Evolutionary conservation across 768 basidiomycete genomes (phyloP).

Genomic region (Agaricus sinodeliciosus): DNA sequence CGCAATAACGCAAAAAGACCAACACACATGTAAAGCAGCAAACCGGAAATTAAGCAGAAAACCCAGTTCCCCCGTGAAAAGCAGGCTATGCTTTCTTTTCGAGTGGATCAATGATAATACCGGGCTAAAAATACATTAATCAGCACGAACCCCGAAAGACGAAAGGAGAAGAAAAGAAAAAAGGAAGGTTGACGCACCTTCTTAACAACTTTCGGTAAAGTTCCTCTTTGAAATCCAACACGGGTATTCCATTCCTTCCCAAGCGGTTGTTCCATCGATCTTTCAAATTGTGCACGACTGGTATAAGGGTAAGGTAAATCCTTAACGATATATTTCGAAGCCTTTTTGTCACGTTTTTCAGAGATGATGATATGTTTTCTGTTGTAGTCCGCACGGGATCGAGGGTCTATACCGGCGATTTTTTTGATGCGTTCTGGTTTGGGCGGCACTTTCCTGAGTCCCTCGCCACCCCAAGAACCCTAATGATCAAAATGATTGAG

Average conservation of each 20-base stretch:
- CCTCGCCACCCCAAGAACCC: conserved; percentile 91
- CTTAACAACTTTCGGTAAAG: conserved; percentile 79
- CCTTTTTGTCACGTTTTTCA: conserved; percentile 93
- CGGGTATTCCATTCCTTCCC: conserved; percentile 94
- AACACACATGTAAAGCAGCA: too few species aligned
- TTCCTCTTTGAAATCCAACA: conserved; percentile 75
- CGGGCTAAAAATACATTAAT: conserved; percentile 40
- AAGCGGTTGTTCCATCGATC: conserved; percentile 70
- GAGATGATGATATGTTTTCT: conserved; percentile 92
- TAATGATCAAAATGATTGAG: conserved; percentile 22
- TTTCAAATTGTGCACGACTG: conserved; percentile 87
- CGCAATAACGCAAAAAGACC: too few species aligned
- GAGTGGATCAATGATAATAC: conserved; percentile 63
- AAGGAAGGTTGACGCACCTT: conserved; percentile 49
- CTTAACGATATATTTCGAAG: conserved; percentile 79
- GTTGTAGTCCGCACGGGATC: conserved; percentile 73
- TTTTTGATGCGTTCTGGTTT: conserved; percentile 75
- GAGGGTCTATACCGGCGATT: conserved; percentile 74
- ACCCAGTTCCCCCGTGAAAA: too few species aligned
- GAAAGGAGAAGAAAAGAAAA: neutral
- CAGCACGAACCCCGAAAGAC: neutral
- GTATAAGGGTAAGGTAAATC: conserved; percentile 96
- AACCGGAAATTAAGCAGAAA: too few species aligned
- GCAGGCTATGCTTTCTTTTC: conserved; percentile 30
- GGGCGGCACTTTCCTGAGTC: conserved; percentile 50